Conservation (phyloP, 805 yeast species). For the Lachancea waltii region DNA sequence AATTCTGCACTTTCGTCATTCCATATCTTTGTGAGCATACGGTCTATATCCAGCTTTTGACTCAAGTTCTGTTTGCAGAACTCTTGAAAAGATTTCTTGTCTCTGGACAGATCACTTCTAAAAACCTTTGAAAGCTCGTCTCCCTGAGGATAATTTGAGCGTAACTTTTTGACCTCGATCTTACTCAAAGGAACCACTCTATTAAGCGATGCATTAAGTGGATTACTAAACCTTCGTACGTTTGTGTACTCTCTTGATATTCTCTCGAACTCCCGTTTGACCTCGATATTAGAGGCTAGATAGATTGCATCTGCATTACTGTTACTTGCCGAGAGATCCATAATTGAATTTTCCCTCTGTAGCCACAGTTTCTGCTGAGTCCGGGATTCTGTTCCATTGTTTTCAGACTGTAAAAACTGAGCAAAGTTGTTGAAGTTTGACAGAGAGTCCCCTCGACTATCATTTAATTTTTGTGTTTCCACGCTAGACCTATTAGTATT, state of each 20-base stretch:
- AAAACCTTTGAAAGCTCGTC: conserved; percentile 7
- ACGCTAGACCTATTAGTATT: not conserved
- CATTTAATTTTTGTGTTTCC: not conserved
- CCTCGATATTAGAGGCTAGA: conserved; percentile 46
- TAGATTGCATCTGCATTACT: conserved; percentile 24
- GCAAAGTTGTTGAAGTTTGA: conserved; percentile 29
- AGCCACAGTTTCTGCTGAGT: conserved; percentile 83
- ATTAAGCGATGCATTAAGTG: conserved; percentile 56
- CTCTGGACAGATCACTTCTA: conserved; percentile 1
- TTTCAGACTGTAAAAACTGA: conserved; percentile 35
- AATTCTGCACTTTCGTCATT: conserved; percentile 25
- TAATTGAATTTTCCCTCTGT: conserved; percentile 65
- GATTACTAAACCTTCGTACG: conserved; percentile 63
- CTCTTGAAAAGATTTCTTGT: conserved; percentile 5
- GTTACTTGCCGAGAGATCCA: conserved; percentile 42
- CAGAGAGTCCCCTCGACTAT: conserved; percentile 2
- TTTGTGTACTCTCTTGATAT: conserved; percentile 67
- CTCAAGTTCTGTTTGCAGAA: conserved; percentile 3
- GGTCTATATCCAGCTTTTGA: conserved; percentile 20
- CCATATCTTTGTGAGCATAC: conserved; percentile 26
- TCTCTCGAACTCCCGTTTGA: conserved; percentile 72
- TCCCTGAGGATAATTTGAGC: conserved; percentile 1
- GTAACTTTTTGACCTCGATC: conserved; percentile 11
- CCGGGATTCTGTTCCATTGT: conserved; percentile 48
- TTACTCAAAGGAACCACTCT: conserved; percentile 32